Conservation (phyloP, 2,329 filamentous ascomycete species). For the Sporothrix dimorphospora region DNA sequence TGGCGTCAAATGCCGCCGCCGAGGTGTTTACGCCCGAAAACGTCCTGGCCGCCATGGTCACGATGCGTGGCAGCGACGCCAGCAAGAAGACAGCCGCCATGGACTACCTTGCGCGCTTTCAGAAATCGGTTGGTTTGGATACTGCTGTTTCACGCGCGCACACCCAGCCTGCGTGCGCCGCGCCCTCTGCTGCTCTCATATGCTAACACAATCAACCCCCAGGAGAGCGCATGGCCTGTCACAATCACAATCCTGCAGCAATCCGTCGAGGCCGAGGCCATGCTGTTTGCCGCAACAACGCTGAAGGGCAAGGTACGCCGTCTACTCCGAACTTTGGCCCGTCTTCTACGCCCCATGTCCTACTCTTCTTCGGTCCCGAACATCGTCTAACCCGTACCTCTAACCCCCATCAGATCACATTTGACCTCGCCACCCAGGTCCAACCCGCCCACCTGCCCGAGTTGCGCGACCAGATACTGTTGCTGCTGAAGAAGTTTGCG, state of each 20-base stretch:
- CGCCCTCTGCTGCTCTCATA: neutral
- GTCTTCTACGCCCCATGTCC: neutral
- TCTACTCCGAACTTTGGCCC: neutral
- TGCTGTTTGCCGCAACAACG: conserved; percentile 94
- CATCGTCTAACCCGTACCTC: neutral
- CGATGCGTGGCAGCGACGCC: conserved; percentile 85
- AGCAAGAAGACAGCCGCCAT: conserved; percentile 84
- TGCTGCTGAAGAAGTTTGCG: conserved; percentile 79
- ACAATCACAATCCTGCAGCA: conserved; percentile 87
- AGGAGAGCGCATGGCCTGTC: conserved; percentile 90
- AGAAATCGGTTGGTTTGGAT: conserved; percentile 86
- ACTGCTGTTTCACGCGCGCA: no score
- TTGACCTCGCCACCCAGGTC: conserved; percentile 86
- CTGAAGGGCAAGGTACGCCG: conserved; percentile 88
- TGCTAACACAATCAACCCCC: conserved; percentile 30
- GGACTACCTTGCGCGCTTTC: conserved; percentile 88
- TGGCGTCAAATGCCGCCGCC: conserved; percentile 68
- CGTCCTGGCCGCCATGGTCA: conserved; percentile 84
- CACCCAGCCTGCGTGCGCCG: neutral
- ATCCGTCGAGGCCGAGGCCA: conserved; percentile 77
- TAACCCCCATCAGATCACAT: conserved; percentile 72
- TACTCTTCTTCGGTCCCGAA: neutral
- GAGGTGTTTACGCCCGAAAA: conserved; percentile 73
- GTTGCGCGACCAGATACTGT: conserved; percentile 81
- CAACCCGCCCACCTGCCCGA: conserved; percentile 72